Base-by-base conservation (phyloP, 805 yeast genomes). In the Zygosaccharomyces bailii region DNA sequence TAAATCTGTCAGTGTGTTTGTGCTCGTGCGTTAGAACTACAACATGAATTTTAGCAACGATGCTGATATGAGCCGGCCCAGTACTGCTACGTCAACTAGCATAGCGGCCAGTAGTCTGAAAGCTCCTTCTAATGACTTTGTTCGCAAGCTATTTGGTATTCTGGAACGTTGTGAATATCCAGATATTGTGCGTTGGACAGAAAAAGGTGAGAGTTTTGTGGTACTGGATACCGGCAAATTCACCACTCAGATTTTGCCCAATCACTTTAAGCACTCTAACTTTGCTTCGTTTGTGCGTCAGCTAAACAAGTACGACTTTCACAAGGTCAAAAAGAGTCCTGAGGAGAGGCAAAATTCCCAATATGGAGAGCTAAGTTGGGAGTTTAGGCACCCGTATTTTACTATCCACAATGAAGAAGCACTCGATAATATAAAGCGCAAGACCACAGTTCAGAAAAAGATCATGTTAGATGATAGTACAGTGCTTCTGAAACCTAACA, bases 221-320 rank as follows among this genome's bases (percentile, higher is more conserved):
- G 96, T 93, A 27, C 61, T 86, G 25, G 95, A 93, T 67, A 87
- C 96, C 10, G 87, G 85, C 60, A 95, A 85, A 55, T 90, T 90
- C 67, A 87, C 97, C 27, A 84, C 84, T 52, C 84, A 83, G 41
- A 85, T 93, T 10, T 74, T 93, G 39, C 98, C 98, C 11, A 79
- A 82, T 41, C 96, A 91, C 66, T 93, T 93, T 72, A 91, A 90
- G 59, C 99, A 93, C 67, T 79, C 88, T 46, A 93, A 93, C 68
- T 93, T 91, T 68, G 91, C 98, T 29, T 80, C 90, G 55, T 91
- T 91, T 69, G 98, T 91, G 16, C 78, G 99, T 36, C 99, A 93
- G 63, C 73, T 93, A 57, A 93, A 93, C 73, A 93, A 93, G 67
- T 93, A 93, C 61, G 99, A 91, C 66, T 93, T 93, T 71, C 99